Base-by-base conservation (phyloP, 768 basidiomycete genomes). In the Hericium rajendrae region DNA sequence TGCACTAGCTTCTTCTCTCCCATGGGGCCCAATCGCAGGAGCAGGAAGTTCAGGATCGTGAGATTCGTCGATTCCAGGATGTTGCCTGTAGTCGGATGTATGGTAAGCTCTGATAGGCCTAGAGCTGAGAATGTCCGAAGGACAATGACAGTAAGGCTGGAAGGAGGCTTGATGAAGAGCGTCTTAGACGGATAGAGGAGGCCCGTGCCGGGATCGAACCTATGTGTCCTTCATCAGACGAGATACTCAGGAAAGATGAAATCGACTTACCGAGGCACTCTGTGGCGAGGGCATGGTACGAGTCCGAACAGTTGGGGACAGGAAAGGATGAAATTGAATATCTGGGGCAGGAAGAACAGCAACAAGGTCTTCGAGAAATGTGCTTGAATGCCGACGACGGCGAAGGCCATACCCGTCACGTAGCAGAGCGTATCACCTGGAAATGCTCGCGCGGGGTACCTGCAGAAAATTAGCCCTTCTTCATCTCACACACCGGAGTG, bases 341-440 rank as follows among this genome's bases (percentile, higher is more conserved):
- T 88, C 69, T 99, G 97, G 4, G 97, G 97, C 51, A 99, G 79
- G 75, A 98, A 98, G 77, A 99, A 98, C 24, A 98, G 74, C 57
- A 97, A 78, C 9, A 99, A 75, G 0, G 97, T 99, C 73, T 99
- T 99, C 54, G 91, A 92, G 71, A 94, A 97, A 70, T 99, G 97
- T 0, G 89, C 93, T 66, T 97, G 91, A 60, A 99, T 97, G 22
- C 93, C 94, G 37, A 95, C 94, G 9, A 97, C 94, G 0, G 97
- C 88, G 69, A 99, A 98, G 4, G 97, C 92, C 97, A 99, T 99
- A 59, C 97, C 97, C 0, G 93, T 84, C 41, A 97, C 85, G 73
- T 99, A 99, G 71, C 97, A 99, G 32, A 99, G 78, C 3, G 97
- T 99, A 69, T 99, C 97, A 2, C 97, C 97, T 0, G 94, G 90